Percentiles rank a stretch among this genome's conserved stretches.
Evolutionary conservation across 164 flowering plant genomes (phyloP).

Genomic region (Nymphaea thermarum): DNA sequence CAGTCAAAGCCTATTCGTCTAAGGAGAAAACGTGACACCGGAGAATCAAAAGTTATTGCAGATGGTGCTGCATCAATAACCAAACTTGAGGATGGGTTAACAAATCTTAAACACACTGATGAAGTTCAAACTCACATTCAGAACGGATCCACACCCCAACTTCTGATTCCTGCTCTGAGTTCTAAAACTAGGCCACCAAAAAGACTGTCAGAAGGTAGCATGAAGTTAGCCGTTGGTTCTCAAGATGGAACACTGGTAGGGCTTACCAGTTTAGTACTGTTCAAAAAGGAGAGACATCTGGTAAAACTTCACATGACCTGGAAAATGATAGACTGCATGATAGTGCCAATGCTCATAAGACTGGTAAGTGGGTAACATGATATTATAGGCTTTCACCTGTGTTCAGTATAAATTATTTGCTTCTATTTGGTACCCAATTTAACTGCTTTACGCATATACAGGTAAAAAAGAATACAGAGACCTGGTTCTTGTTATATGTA

Average conservation of each 20-base stretch:
- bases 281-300: slow-evolving; percentile 18
- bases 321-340: slow-evolving; percentile 20
- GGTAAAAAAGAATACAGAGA: slow-evolving; percentile 66
- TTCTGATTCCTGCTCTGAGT: slow-evolving; percentile 45
- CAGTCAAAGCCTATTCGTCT: slow-evolving; percentile 45
- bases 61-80: slow-evolving; percentile 16
- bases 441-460: slow-evolving; percentile 21
- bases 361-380: too few species aligned
- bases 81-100: slow-evolving; percentile 20
- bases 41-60: slow-evolving; percentile 15
- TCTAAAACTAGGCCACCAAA: slow-evolving; percentile 29
- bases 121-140: slow-evolving; percentile 18
- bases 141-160: slow-evolving; percentile 35
- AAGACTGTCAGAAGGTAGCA: slow-evolving; percentile 15
- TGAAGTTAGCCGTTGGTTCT: slow-evolving; percentile 21
- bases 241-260: background rate
- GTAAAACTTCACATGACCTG: slow-evolving; percentile 17
- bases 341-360: background rate
- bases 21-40: slow-evolving; percentile 19
- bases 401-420: background rate
- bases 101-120: slow-evolving; percentile 16
- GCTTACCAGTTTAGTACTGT: background rate
- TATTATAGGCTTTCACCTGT: background rate
- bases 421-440: background rate
- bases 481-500: slow-evolving; percentile 44